These are phyloP conservation scores for Phascolomyces articulosus DNA, from an alignment of 371 early-diverging fungal species.

Conservation along the genomic window DNA sequence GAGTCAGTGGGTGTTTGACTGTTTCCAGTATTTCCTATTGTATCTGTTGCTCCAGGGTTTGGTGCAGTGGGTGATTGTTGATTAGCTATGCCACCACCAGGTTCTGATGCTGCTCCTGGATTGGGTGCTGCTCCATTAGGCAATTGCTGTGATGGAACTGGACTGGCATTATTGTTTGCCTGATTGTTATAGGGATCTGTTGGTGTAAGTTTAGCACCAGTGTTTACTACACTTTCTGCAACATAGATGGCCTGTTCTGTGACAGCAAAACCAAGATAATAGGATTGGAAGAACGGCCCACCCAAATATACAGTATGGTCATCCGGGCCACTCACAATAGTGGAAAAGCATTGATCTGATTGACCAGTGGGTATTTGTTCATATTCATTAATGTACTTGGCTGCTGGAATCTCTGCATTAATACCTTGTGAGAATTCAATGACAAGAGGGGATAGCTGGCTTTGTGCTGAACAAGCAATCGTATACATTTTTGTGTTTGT, in stretches of 20 bases:
- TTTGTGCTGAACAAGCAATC: constrained; percentile 19
- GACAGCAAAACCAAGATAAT: constrained; percentile 28
- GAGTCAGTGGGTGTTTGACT: too few species aligned
- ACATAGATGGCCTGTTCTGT: constrained; percentile 11
- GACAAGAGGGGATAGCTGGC: constrained; percentile 16
- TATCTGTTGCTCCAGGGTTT: too few species aligned
- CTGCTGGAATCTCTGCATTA: constrained; percentile 27
- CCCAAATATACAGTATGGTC: constrained; percentile 25
- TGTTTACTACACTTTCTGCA: constrained; percentile 23
- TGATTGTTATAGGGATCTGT: neutral
- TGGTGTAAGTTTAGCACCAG: constrained; percentile 1
- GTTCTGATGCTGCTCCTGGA: too few species aligned
- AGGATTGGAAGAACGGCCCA: constrained; percentile 40
- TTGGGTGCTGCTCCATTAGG: too few species aligned
- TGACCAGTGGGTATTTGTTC: constrained; percentile 9
- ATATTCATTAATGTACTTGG: constrained; percentile 26
- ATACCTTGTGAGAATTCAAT: constrained; percentile 25
- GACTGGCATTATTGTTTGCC: neutral
- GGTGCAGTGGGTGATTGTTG: too few species aligned
- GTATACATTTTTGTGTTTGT: constrained; percentile 16
- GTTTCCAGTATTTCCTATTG: too few species aligned
- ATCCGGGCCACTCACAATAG: constrained; percentile 23
- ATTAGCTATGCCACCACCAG: too few species aligned
- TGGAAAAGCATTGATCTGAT: constrained; percentile 24
- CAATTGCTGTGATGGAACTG: too few species aligned